These are phyloP conservation scores for Aspergillus sp. DNA, from an alignment of 2,329 filamentous ascomycete genomes.

Conservation along the genomic window DNA sequence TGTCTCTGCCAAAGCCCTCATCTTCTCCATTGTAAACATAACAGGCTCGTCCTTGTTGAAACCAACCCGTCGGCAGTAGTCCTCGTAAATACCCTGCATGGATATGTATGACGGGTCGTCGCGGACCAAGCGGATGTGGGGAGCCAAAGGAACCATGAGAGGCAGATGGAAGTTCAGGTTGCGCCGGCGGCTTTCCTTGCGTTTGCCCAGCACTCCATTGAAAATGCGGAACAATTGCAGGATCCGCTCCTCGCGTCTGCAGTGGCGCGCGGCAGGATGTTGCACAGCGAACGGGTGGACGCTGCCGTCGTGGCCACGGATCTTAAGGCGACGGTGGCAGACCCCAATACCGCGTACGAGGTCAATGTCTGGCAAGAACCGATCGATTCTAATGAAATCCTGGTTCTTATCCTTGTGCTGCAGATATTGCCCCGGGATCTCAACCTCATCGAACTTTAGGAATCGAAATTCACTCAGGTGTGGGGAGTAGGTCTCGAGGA, in stretches of 20 bases:
- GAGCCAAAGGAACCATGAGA: constrained; percentile 91
- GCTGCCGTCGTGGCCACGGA: constrained; percentile 95
- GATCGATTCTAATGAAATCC: constrained; percentile 95
- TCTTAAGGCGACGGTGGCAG: constrained; percentile 89
- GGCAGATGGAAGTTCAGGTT: constrained; percentile 96
- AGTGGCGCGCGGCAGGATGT: constrained; percentile 89
- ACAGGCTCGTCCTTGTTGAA: constrained; percentile 95
- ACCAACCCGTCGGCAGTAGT: constrained; percentile 83
- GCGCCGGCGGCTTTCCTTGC: constrained; percentile 90
- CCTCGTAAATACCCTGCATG: constrained; percentile 92
- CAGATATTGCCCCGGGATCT: constrained; percentile 94
- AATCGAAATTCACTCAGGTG: constrained; percentile 96
- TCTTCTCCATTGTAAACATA: constrained; percentile 92
- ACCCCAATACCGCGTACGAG: constrained; percentile 86
- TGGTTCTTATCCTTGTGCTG: constrained; percentile 99
- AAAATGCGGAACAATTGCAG: constrained; percentile 96
- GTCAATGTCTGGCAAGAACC: constrained; percentile 93
- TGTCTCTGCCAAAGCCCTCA: constrained; percentile 71
- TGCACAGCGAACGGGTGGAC: constrained; percentile 96
- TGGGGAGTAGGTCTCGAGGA: constrained; percentile 82
- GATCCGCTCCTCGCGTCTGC: constrained; percentile 89
- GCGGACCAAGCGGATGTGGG: constrained; percentile 91
- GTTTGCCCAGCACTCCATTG: constrained; percentile 85
- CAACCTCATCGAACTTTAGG: constrained; percentile 97
- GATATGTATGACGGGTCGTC: constrained; percentile 94